phyloP scores from a whole-genome alignment of 495 filamentous ascomycete species.

The Opeltia flavorubescens region DNA sequence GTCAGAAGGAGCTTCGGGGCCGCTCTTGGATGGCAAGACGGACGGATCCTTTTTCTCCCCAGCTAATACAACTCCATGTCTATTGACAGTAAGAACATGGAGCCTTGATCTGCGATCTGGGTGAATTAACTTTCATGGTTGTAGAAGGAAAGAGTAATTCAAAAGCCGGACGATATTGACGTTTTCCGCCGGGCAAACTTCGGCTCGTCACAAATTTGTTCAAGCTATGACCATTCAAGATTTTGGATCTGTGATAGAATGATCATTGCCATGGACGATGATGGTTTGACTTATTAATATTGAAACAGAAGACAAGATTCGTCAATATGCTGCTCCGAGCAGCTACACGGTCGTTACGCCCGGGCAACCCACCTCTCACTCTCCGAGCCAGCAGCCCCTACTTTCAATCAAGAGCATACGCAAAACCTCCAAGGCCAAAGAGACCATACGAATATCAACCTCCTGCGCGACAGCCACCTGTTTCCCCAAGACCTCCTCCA shows the following conservation, averaged over 20 bases:
- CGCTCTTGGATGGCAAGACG: slow-evolving; percentile 50
- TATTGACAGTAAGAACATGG: slow-evolving; percentile 29
- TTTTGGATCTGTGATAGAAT: background rate
- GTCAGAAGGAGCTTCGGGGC: slow-evolving; percentile 35
- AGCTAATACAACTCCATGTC: slow-evolving; percentile 52
- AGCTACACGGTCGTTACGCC: slow-evolving; percentile 10
- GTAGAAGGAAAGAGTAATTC: background rate
- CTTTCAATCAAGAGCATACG: slow-evolving; percentile 30
- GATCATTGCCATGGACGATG: background rate
- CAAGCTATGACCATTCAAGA: background rate
- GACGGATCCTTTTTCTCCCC: slow-evolving; percentile 45
- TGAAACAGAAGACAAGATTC: background rate
- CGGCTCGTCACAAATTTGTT: background rate
- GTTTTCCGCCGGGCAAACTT: background rate
- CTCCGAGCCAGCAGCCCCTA: slow-evolving; percentile 12
- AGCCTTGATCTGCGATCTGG: slow-evolving; percentile 53
- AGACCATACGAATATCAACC: slow-evolving; percentile 28
- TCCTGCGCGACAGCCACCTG: slow-evolving; percentile 15
- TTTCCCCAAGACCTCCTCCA: background rate
- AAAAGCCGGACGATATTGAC: background rate
- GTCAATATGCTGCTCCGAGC: slow-evolving; percentile 15
- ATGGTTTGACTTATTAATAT: background rate
- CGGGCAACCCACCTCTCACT: background rate
- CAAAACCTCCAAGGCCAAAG: slow-evolving; percentile 32
- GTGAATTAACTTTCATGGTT: slow-evolving; percentile 46